phyloP scores from a whole-genome alignment of 371 early-diverging fungal genomes.

The Syncephalastrum racemosum region DNA sequence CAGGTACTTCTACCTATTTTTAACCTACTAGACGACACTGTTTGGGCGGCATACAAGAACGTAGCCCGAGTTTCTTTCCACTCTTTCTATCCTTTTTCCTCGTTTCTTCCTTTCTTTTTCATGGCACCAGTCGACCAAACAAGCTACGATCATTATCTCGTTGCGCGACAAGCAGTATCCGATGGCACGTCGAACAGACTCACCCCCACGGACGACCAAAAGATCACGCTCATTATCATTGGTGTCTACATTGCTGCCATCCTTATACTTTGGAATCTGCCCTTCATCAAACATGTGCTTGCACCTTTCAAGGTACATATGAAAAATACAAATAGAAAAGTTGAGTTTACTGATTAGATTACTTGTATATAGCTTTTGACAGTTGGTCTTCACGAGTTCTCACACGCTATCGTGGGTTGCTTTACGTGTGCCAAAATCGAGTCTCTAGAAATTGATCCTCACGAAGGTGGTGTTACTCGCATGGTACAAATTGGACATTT shows the following conservation, averaged over 20 bases:
- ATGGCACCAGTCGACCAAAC: slow-evolving; percentile 13
- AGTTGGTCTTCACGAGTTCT: slow-evolving; percentile 79
- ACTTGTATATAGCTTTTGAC: slow-evolving; percentile 56
- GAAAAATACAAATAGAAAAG: not conserved
- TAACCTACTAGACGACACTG: no score
- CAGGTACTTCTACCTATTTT: no score
- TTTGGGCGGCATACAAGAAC: no score
- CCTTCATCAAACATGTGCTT: slow-evolving; percentile 70
- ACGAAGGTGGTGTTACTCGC: slow-evolving; percentile 83
- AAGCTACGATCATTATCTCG: slow-evolving; percentile 14
- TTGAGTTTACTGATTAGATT: not conserved
- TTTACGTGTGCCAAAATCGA: slow-evolving; percentile 85
- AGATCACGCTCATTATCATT: slow-evolving; percentile 61
- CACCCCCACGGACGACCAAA: slow-evolving; percentile 64
- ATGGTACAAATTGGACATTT: slow-evolving; percentile 49
- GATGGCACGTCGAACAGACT: slow-evolving; percentile 20
- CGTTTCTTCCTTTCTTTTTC: not conserved
- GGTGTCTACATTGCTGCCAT: slow-evolving; percentile 66
- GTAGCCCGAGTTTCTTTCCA: no score
- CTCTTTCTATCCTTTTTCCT: not conserved
- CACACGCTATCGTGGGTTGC: slow-evolving; percentile 73
- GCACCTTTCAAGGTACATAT: slow-evolving; percentile 82
- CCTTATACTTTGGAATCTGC: slow-evolving; percentile 82
- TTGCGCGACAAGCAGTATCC: slow-evolving; percentile 16
- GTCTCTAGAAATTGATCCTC: slow-evolving; percentile 83